phyloP scores from a whole-genome alignment of 805 yeast genomes.

The Wickerhamia fluorescens region DNA sequence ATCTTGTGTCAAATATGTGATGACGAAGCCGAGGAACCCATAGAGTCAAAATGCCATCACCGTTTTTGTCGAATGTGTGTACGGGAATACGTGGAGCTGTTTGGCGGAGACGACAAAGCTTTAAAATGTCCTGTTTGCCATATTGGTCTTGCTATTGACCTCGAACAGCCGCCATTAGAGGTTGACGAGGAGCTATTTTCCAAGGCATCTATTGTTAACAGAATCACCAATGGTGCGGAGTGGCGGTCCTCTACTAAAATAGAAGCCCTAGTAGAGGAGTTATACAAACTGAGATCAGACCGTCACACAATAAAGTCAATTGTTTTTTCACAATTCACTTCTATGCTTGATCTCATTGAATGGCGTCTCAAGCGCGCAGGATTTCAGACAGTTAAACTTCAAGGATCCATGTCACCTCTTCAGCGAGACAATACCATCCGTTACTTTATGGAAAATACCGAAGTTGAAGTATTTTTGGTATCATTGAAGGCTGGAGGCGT shows the following conservation, averaged over 20 bases:
- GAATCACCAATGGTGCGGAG: constrained; percentile 61
- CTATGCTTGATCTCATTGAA: constrained; percentile 92
- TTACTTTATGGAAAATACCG: constrained; percentile 86
- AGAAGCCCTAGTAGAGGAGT: constrained; percentile 91
- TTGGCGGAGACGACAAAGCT: constrained; percentile 49
- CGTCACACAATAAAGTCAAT: constrained; percentile 87
- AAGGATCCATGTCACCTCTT: constrained; percentile 94
- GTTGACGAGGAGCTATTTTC: constrained; percentile 55
- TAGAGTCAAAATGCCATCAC: constrained; percentile 91
- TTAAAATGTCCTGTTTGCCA: constrained; percentile 95
- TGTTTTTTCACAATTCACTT: constrained; percentile 95
- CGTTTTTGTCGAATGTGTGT: constrained; percentile 89
- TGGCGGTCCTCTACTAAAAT: constrained; percentile 96
- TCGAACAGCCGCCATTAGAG: constrained; percentile 79
- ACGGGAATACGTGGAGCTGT: constrained; percentile 81
- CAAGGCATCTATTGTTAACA: constrained; percentile 70
- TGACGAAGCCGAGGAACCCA: constrained; percentile 97
- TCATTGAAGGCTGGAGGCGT: constrained; percentile 99
- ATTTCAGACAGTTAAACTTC: constrained; percentile 85
- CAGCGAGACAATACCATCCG: constrained; percentile 90
- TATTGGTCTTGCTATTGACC: constrained; percentile 83
- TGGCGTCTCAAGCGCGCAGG: constrained; percentile 96
- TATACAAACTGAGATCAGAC: constrained; percentile 80
- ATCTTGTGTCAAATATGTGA: constrained; percentile 87
- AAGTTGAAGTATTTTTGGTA: constrained; percentile 89